These are phyloP conservation scores for Barnettozyma populi DNA, from an alignment of 805 yeast species.

Conservation along the genomic window DNA sequence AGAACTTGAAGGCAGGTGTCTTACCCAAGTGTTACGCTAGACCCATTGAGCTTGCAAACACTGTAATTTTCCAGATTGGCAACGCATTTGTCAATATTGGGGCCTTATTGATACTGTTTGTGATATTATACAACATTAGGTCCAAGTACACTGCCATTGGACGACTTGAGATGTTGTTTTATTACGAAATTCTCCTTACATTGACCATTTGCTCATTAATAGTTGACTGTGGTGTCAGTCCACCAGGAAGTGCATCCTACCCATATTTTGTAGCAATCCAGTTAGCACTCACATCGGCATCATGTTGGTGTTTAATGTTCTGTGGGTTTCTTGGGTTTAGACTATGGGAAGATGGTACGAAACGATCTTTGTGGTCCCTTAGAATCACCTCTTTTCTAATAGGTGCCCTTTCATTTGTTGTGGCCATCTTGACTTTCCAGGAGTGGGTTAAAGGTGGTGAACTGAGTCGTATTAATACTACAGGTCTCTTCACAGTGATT, in stretches of 20 bases:
- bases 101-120: constrained; percentile 54
- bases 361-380: constrained; percentile 51
- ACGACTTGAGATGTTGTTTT: constrained; percentile 74
- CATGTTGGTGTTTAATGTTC: constrained; percentile 61
- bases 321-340: constrained; percentile 83
- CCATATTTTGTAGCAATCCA: constrained; percentile 83
- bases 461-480: constrained; percentile 47
- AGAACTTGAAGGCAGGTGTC: constrained; percentile 48
- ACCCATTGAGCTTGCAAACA: constrained; percentile 82
- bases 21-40: constrained; percentile 79
- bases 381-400: constrained; percentile 48
- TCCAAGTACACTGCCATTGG: constrained; percentile 94
- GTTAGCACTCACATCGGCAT: constrained; percentile 64
- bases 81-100: constrained; percentile 82
- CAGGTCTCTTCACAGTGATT: constrained; percentile 62
- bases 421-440: constrained; percentile 69
- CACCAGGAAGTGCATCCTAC: constrained; percentile 72
- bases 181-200: constrained; percentile 55
- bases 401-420: constrained; percentile 60
- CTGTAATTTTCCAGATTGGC: constrained; percentile 84
- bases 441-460: constrained; percentile 45
- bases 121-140: constrained; percentile 73
- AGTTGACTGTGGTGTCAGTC: constrained; percentile 89
- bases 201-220: constrained; percentile 62
- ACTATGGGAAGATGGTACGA: constrained; percentile 92